phyloP scores from a whole-genome alignment of 495 filamentous ascomycete species.

The Friedmanniomyces endolithicus region DNA sequence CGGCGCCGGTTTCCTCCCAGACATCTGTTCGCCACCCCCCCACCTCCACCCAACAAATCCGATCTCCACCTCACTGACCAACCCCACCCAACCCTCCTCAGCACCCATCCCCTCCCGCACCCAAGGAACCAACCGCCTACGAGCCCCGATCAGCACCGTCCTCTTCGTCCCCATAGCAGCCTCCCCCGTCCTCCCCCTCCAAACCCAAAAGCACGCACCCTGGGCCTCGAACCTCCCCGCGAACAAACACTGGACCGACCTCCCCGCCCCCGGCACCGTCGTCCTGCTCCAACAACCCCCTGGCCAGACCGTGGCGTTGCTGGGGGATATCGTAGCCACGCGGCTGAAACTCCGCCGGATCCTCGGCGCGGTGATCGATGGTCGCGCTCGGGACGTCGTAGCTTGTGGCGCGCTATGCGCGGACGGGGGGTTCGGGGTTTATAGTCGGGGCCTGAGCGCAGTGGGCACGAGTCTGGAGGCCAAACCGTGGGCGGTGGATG shows the following conservation, averaged over 20 bases:
- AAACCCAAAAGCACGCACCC: conserved; percentile 21
- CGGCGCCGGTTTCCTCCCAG: conserved; percentile 41
- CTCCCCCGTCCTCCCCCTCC: not conserved
- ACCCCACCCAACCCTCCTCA: not conserved
- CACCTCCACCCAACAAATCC: not conserved
- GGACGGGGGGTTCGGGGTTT: conserved; percentile 33
- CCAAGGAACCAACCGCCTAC: conserved; percentile 18
- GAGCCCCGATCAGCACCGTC: conserved; percentile 52
- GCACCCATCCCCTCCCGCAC: conserved; percentile 4
- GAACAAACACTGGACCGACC: conserved; percentile 49
- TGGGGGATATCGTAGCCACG: conserved; percentile 57
- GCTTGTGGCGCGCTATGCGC: conserved; percentile 34
- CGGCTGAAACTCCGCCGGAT: conserved; percentile 45
- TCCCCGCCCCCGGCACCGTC: conserved; percentile 39
- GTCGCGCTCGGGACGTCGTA: conserved; percentile 49
- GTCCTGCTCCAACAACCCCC: conserved; percentile 48
- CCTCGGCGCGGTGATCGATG: conserved; percentile 44
- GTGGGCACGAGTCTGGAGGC: conserved; percentile 50
- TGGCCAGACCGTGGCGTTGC: conserved; percentile 48
- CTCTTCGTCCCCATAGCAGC: conserved; percentile 44
- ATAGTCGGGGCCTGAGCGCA: conserved; percentile 44
- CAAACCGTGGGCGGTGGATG: conserved; percentile 43
- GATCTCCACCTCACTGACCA: too few relatives aligned
- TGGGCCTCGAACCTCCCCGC: conserved; percentile 31
- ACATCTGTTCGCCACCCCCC: conserved; percentile 37